Percentiles rank a stretch among this genome's conserved stretches.
phyloP scores from a whole-genome alignment of 2,329 filamentous ascomycete species.

The Trichoderma afroharzianum region DNA sequence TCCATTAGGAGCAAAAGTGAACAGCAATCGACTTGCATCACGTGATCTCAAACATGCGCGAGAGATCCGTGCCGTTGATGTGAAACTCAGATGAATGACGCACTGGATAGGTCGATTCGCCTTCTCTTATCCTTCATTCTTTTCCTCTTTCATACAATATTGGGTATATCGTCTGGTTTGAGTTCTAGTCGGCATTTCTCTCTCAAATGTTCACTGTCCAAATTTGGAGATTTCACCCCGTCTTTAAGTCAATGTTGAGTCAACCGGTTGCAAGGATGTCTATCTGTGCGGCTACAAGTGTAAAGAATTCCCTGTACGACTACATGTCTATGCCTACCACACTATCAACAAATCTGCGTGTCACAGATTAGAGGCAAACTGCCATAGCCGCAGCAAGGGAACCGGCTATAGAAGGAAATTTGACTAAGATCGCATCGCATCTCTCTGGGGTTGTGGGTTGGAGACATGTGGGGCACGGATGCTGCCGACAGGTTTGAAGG shows the following conservation, averaged over 20 bases:
- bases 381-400: not conserved
- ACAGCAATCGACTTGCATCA: not conserved
- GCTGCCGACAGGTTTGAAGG: not conserved
- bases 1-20: not conserved
- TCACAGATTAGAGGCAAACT: not conserved
- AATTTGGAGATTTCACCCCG: not conserved
- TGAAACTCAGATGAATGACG: not conserved
- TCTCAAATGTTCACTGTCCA: not conserved
- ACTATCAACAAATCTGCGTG: not conserved
- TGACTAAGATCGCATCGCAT: not conserved
- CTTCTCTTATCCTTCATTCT: not conserved
- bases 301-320: no score
- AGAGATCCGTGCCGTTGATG: not conserved
- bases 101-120: not conserved
- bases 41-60: not conserved
- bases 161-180: not conserved
- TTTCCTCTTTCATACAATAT: not conserved
- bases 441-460: not conserved
- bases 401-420: not conserved
- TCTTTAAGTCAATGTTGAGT: not conserved
- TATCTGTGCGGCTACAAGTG: not conserved
- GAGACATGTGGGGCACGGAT: not conserved
- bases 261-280: not conserved
- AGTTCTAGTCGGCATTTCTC: not conserved
- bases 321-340: no score